Evolutionary conservation across 164 flowering plant species (phyloP), one percentile per base, ranked within the genome.

Genomic region (Kingdonia uniflora): DNA sequence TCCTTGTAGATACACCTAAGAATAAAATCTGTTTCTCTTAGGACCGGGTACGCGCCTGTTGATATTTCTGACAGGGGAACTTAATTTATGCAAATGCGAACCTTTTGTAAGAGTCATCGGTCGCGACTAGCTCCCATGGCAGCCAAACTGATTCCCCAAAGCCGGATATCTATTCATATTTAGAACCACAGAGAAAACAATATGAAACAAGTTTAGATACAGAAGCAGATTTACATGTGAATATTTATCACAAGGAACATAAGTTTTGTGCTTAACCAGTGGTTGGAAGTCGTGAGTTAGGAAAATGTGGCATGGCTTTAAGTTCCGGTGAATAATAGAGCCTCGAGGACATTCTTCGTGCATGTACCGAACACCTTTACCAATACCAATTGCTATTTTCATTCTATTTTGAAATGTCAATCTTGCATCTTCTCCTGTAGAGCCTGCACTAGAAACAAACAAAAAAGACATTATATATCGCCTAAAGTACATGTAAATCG

Each of bases 281-380:
- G 76, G 76, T 37, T 50, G 59, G 21, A 57, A 61, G 38, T 68
- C 65, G 14, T 25, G 6, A 19, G 62, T 35, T 33, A 72, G 60
- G 40, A 54, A 58, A 50, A 75, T 56, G 40, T 65, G 65, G 54
- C 45, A 41, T 15, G 68, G 62, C 22, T 48, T 55, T 42, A 72
- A 35, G 5, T 63, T 50, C 12, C 74, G 68, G 46, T 75, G 80
- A 6, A 46, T 63, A 42, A 75, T 39, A 1, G 76, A 72, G 20
- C 73, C 76, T 41, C 61, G 49, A 24, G 74, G 74, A 29, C 74
- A 72, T 42, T 72, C 71, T 61, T 70, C 74, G n/a, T 75, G 76
- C 73, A 75, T 63, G 44, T 75, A 75, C 38, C 74, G 64, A 16
- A 72, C 2, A n/a, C 56, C 72, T 19, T 51, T 49, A 53, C 64